Evolutionary conservation across 2,329 filamentous ascomycete species (phyloP), one percentile per base, ranked within the genome.

Genomic region (Cercospora canescens): DNA sequence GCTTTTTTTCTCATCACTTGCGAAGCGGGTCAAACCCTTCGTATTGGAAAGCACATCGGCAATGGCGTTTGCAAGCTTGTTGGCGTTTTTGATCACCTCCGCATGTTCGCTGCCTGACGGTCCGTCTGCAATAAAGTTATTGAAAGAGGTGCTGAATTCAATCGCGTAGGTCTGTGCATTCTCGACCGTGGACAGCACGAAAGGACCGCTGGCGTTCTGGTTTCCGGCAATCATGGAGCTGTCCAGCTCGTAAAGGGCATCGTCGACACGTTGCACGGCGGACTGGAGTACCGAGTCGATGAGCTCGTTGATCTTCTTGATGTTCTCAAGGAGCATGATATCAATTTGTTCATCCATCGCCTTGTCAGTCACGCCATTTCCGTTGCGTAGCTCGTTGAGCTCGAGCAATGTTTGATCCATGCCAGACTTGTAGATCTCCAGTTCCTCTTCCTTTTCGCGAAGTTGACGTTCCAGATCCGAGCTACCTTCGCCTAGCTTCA

Each of bases 191-290:
- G 94, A 98, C 59, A 99, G 85, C 12, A 99, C 94, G 76, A 96
- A 98, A 1, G 94, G 88, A 14, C 95, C 93, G 45, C 94, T 96
- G 1, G 95, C 95, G 75, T 96, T 99, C 81, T 98, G 95, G 82
- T 99, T 99, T 79, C 95, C 95, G 45, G 94, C 95, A 78, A 98
- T 94, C 93, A 98, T 98, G 21, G 91, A 91, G 21, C 95, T 98
- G 79, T 99, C 95, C 50, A 99, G 85, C 79, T 99, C 95, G 81
- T 99, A 99, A 37, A 99, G 84, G 50, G 95, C 93, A 79, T 99
- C 95, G 74, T 99, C 95, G 14, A 99, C 94, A 52, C 95, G 90
- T 74, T 95, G 89, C 24, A 98, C 93, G 71, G 94, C 95, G 57
- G 92, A 90, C 77, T 98, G 94, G 41, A 99, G 84, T 3, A 99